A percentile compares a stretch with the other conserved stretches of the same genome.
Evolutionary conservation across 2,329 filamentous ascomycete genomes (phyloP).

Genomic region (Ceratocystiopsis sp.): DNA sequence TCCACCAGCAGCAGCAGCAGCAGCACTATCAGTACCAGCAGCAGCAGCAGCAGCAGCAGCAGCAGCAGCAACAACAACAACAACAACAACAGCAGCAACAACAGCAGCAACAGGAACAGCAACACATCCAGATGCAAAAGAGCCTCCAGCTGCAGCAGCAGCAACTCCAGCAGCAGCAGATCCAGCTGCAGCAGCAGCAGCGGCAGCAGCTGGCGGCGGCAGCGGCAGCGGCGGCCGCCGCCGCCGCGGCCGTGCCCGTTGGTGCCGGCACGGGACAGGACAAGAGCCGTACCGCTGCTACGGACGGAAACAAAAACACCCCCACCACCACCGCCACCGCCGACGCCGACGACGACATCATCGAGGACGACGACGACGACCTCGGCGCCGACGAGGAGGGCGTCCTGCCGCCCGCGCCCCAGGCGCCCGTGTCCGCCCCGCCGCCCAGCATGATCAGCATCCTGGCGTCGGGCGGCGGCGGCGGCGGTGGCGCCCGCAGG

Average conservation of each 20-base stretch:
- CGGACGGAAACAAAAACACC: neutral
- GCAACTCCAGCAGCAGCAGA: neutral
- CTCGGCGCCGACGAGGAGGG: neutral
- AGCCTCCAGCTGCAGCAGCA: constrained; percentile 1
- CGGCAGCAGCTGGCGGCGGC: too few species aligned
- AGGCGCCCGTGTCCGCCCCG: constrained; percentile 10
- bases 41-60: constrained; percentile 15
- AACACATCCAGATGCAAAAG: constrained; percentile 1
- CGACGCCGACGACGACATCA: neutral
- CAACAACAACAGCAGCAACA: constrained; percentile 1
- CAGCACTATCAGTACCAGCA: constrained; percentile 10
- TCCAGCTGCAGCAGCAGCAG: constrained; percentile 6
- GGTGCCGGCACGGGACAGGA: neutral
- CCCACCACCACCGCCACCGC: too few species aligned
- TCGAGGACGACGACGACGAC: neutral
- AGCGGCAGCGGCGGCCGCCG: too few species aligned
- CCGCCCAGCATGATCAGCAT: constrained; percentile 8
- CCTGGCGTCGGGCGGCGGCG: constrained; percentile 26
- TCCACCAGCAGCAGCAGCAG: constrained; percentile 13
- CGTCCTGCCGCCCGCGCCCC: constrained; percentile 5
- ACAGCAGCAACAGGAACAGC: neutral
- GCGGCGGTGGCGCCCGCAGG: neutral
- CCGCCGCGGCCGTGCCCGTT: too few species aligned
- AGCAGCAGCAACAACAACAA: constrained; percentile 11
- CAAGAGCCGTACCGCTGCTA: neutral